Base-by-base conservation (phyloP, 1,284 basidiomycete species). In the Tilletia walkeri region DNA sequence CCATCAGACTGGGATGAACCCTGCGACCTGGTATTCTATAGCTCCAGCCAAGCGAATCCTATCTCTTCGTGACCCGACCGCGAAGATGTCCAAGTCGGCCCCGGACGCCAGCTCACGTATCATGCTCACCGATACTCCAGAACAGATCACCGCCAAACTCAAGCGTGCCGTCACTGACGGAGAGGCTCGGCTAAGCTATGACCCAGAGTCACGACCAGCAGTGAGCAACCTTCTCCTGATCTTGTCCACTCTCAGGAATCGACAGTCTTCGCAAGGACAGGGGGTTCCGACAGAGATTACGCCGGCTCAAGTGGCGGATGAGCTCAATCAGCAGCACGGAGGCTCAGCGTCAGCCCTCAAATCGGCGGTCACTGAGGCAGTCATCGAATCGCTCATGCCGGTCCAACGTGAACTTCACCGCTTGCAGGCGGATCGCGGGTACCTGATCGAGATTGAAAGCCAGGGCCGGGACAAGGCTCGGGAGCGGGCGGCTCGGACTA, bases 81-180 rank as follows among this genome's bases (percentile, higher is more conserved):
- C 90, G 10, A 98, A 97, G 84, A 98, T 98, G 95, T 96, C 94
- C 53, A 97, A 97, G 84, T 97, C 95, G 0, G 88, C 92, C 0
- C 90, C 90, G 0, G 89, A 92, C 80, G 76, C 88, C 0, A 85
- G 88, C n/a, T 94, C 93, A 0, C 90, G 94, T 36, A 93, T 97
- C 76, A 86, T 93, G 69, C 86, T 97, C 50, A 95, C 92, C 24
- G 95, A 97, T 81, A 85, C 88, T 0, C 84, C 88, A 1, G 79
- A 85, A 2, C 84, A 88, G 78, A 92, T 96, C 48, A 82, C 82
- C 50, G 80, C 86, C 24, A 96, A 96, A 84, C 88, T 98, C 73
- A 89, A 89, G 38, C 86, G 87, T 5, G 92, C 95, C 0, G 90
- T 95, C 1, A 97, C 95, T 0, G 95, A 98, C 82, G 91, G 92